These are phyloP conservation scores for Blastocystis hominis DNA, from an alignment of 352 stramenopile species.

Conservation along the genomic window DNA sequence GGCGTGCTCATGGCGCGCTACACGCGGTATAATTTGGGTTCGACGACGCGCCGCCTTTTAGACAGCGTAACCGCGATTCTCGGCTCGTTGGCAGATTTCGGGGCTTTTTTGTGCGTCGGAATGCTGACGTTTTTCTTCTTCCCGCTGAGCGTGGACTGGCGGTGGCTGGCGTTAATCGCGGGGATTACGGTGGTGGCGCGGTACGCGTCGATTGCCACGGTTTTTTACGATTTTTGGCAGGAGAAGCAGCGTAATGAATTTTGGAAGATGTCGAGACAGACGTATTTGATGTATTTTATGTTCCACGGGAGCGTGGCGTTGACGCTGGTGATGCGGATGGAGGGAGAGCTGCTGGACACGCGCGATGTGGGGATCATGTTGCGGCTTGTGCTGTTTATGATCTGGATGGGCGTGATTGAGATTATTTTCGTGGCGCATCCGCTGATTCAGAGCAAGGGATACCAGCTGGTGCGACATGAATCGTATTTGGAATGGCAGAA, in stretches of 20 bases:
- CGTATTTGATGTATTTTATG: background rate
- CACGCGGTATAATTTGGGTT: slow-evolving; percentile 16
- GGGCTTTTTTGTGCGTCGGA: slow-evolving; percentile 3
- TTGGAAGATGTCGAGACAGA: background rate
- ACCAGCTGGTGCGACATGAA: background rate
- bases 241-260: background rate
- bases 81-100: background rate
- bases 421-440: background rate
- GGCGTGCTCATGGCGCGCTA: slow-evolving; percentile 49
- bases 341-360: slow-evolving; percentile 24
- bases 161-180: background rate
- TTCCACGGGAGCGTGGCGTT: slow-evolving; percentile 20
- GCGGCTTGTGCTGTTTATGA: background rate
- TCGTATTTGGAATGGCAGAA: background rate
- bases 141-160: background rate
- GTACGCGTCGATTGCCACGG: slow-evolving; percentile 20
- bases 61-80: background rate
- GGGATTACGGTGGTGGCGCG: background rate
- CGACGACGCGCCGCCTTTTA: background rate
- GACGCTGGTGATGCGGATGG: background rate
- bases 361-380: slow-evolving; percentile 5
- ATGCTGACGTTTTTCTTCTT: background rate
- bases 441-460: background rate
- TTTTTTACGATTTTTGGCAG: background rate
- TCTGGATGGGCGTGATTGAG: background rate